Conservation (phyloP, 2,329 filamentous ascomycete species). For the Fusarium bactridioides region DNA sequence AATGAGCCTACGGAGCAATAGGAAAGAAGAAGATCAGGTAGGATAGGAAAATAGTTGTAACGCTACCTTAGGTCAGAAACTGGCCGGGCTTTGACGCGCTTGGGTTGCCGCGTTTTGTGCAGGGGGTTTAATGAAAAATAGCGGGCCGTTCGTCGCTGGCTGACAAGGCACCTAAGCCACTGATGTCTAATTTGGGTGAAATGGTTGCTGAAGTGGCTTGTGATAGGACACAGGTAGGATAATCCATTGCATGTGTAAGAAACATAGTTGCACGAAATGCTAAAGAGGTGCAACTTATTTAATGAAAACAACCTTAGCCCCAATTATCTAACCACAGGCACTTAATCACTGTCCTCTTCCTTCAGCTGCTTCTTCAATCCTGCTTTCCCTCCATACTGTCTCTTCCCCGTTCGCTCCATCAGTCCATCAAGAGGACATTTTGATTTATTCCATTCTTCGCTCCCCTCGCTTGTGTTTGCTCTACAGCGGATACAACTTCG, state of each 20-base stretch:
- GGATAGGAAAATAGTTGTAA: conserved; percentile 29
- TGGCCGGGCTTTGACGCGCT: conserved; percentile 23
- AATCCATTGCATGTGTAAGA: background rate
- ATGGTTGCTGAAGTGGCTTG: background rate
- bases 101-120: conserved; percentile 34
- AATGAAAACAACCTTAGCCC: background rate
- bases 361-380: conserved; percentile 28
- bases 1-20: conserved; percentile 23
- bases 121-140: conserved; percentile 39
- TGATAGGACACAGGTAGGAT: background rate
- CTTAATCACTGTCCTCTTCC: conserved; percentile 27
- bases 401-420: conserved; percentile 38
- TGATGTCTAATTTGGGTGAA: background rate
- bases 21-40: background rate
- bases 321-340: background rate
- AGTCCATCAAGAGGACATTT: conserved; percentile 38
- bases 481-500: conserved; percentile 38
- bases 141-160: conserved; percentile 20
- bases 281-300: background rate
- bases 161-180: background rate
- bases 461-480: conserved; percentile 41
- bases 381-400: conserved; percentile 26
- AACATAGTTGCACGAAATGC: background rate
- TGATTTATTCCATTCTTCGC: conserved; percentile 37
- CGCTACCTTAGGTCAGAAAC: conserved; percentile 17